A percentile compares a stretch with the other conserved stretches of the same genome.
Evolutionary conservation across 2,329 filamentous ascomycete genomes (phyloP).

Genomic region (Diaporthe amygdali): DNA sequence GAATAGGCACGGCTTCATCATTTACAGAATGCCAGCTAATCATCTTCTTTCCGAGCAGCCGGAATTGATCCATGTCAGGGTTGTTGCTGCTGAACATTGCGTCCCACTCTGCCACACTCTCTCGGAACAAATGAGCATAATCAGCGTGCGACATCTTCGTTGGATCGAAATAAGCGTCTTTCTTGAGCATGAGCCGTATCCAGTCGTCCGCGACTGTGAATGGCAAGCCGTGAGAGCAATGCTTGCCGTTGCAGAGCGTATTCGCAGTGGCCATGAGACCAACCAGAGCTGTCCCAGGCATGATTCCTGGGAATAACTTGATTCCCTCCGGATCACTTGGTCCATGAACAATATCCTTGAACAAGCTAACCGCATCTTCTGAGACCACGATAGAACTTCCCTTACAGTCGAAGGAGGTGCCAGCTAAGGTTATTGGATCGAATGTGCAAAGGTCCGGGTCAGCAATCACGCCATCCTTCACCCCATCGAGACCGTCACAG

Average conservation of each 20-base stretch:
- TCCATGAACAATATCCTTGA: background rate
- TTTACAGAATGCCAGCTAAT: background rate
- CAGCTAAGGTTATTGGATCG: conserved; percentile 33
- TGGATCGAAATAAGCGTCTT: background rate
- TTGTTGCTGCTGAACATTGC: background rate
- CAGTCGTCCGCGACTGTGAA: background rate
- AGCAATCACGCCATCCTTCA: conserved; percentile 44
- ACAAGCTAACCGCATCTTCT: background rate
- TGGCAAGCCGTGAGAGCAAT: background rate
- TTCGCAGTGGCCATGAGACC: background rate
- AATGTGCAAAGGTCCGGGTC: conserved; percentile 40
- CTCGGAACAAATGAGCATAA: background rate
- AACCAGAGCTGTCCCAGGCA: background rate
- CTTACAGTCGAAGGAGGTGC: conserved; percentile 29
- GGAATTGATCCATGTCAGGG: background rate
- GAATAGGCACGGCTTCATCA: background rate
- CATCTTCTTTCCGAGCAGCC: background rate
- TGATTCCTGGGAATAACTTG: background rate
- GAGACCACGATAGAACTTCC: background rate
- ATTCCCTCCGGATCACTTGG: background rate
- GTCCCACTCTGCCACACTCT: background rate
- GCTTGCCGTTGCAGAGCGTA: background rate
- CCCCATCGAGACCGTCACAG: conserved; percentile 55
- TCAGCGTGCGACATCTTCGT: background rate
- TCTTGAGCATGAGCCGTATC: background rate